Base-by-base conservation (phyloP, 164 flowering plant species). In the Vitis amurensis region DNA sequence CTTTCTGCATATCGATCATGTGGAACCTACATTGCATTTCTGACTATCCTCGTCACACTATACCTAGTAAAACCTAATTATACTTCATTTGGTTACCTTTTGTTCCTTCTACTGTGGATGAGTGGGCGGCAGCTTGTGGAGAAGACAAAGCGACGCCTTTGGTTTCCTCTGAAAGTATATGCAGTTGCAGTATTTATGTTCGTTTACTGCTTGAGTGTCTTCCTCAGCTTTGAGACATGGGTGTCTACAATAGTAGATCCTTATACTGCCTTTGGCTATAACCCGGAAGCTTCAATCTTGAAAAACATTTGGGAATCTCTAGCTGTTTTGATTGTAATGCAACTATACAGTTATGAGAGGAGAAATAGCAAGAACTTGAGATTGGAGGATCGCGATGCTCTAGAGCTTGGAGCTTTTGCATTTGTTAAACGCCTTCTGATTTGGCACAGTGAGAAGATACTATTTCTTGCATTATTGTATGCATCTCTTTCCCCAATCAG, bases 311-410 rank as follows among this genome's bases (percentile, higher is more conserved):
- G 86, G 91, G 91, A 86, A 64, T 85, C 97, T 12, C 78, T 92
- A 62, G 89, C 94, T 60, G 85, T 88, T 44, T 66, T 90, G 61
- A 76, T 85, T 71, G 91, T 89, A 67, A 88, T 92, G 91, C 93
- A 92, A 77, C 88, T 92, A 70, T 92, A 86, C 74, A 90, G 93
- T 78, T 92, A 90, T 73, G 94, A 88, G 77, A 86, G 97, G 80
- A 82, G 94, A 68, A 83, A 88, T 72, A 92, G 89, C 80, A 82
- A 79, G 70, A 53, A 68, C 56, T 59, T 44, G 11, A 47, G n/a
- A 48, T 73, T 69, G n/a, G 77, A 68, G 57, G 78, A 78, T 69
- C 61, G 67, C 48, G 69, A 75, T 52, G 73, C 69, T 57, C 50
- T 67, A 31, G 84, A 84, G 67, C 63, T 56, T 58, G 87, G 91